phyloP scores from a whole-genome alignment of 1,284 basidiomycete genomes.

The Leccinum huronense region DNA sequence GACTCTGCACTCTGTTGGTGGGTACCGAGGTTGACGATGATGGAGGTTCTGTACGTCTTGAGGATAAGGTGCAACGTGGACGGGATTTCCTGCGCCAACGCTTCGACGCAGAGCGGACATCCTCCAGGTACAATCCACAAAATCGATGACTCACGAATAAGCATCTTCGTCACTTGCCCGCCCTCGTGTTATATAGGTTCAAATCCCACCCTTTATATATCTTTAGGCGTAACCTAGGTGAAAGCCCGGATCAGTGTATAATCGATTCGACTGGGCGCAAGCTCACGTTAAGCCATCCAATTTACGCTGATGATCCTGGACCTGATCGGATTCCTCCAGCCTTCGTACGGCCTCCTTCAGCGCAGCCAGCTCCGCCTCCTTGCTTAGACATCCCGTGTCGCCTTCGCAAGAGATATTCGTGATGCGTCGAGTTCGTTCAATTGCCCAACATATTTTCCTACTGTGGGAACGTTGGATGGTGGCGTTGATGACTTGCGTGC shows the following conservation, averaged over 20 bases:
- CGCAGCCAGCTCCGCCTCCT: constrained; percentile 64
- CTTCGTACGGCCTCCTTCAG: constrained; percentile 60
- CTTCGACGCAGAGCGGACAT: too few species aligned
- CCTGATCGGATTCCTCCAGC: constrained; percentile 68
- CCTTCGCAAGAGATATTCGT: constrained; percentile 66
- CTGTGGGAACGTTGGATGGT: constrained; percentile 65
- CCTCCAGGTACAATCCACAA: background rate
- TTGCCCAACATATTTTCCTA: constrained; percentile 55
- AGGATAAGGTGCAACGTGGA: too few species aligned
- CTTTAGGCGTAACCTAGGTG: constrained; percentile 56
- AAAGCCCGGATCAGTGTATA: constrained; percentile 11
- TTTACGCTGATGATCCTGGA: constrained; percentile 62
- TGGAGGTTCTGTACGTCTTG: too few species aligned
- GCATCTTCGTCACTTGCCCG: constrained; percentile 54
- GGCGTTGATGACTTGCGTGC: constrained; percentile 69
- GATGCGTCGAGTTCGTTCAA: constrained; percentile 65
- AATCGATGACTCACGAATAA: constrained; percentile 54
- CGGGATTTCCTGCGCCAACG: too few species aligned
- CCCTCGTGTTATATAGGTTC: constrained; percentile 58
- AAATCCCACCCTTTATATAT: constrained; percentile 70
- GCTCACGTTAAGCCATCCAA: constrained; percentile 68
- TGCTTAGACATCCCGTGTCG: constrained; percentile 69
- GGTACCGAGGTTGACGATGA: too few species aligned
- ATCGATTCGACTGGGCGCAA: background rate
- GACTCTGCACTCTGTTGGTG: too few species aligned